Percentiles rank a stretch among this genome's conserved stretches.
Evolutionary conservation across 148 eudicot genomes (phyloP).

Genomic region (Nepenthes gracilis): DNA sequence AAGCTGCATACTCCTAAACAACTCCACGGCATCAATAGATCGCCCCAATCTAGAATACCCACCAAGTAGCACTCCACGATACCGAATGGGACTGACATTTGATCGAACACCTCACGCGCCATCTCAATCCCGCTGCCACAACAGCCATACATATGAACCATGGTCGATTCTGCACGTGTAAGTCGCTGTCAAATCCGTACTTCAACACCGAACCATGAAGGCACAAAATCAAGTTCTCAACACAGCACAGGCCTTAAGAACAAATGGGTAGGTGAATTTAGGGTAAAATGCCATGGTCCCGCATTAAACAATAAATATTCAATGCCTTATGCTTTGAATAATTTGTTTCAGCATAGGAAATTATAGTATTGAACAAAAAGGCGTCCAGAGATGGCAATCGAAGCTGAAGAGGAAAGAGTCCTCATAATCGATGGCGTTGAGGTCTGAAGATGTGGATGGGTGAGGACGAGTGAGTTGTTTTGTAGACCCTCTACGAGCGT

Average conservation of each 20-base stretch:
- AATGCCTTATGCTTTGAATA: conserved; percentile 21
- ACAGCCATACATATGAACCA: conserved; percentile 56
- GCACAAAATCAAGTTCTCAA: conserved; percentile 37
- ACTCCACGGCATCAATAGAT: conserved; percentile 30
- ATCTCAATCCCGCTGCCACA: conserved; percentile 24
- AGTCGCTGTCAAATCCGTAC: conserved; percentile 33
- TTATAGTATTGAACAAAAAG: conserved; percentile 49
- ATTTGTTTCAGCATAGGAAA: conserved; percentile 27
- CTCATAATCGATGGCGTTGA: conserved; percentile 31
- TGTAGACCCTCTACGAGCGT: conserved; percentile 44
- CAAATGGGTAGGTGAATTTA: conserved; percentile 61
- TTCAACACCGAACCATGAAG: conserved; percentile 48
- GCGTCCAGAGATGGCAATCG: conserved; percentile 27
- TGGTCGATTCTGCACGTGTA: conserved; percentile 45
- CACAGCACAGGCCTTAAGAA: conserved; percentile 59
- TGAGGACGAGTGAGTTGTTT: conserved; percentile 45
- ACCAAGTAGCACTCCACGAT: conserved; percentile 49
- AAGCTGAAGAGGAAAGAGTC: conserved; percentile 30
- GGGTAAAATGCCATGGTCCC: conserved; percentile 23
- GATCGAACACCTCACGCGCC: conserved; percentile 51
- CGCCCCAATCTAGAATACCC: conserved; percentile 36
- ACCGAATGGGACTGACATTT: conserved; percentile 46
- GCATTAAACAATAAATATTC: conserved; percentile 24
- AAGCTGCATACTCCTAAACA: conserved; percentile 56
- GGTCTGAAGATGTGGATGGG: conserved; percentile 36